These are phyloP conservation scores for Hymenoscyphus scutula DNA, from an alignment of 2,329 filamentous ascomycete genomes.

Conservation along the genomic window DNA sequence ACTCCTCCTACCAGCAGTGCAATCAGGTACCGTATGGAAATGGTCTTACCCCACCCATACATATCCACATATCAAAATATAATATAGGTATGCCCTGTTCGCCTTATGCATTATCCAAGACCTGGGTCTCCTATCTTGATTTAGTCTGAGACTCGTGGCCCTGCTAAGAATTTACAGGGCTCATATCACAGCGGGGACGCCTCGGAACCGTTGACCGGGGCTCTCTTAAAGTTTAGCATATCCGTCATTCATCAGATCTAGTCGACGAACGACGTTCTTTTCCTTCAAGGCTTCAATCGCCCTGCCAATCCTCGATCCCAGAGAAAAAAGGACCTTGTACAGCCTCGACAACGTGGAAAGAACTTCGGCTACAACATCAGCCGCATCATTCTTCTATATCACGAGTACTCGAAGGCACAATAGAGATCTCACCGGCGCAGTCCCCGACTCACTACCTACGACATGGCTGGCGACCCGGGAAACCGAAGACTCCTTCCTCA, in stretches of 20 bases:
- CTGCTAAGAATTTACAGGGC: conserved; percentile 28
- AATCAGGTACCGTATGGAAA: conserved; percentile 5
- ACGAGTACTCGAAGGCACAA: conserved; percentile 10
- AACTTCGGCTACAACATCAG: neutral
- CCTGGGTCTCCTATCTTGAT: conserved; percentile 23
- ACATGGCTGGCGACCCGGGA: conserved; percentile 63
- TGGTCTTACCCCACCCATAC: conserved; percentile 1
- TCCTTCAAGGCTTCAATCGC: conserved; percentile 7
- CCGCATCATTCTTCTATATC: neutral
- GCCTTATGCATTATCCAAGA: conserved; percentile 27
- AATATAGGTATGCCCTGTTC: conserved; percentile 31
- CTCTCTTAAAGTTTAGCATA: conserved; percentile 25
- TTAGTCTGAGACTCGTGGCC: conserved; percentile 29
- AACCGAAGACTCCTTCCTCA: conserved; percentile 64
- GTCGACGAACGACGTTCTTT: conserved; percentile 18
- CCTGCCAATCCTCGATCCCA: conserved; percentile 16
- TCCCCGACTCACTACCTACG: conserved; percentile 20
- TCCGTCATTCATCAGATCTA: conserved; percentile 20
- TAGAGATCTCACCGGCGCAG: conserved; percentile 10
- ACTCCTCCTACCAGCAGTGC: neutral
- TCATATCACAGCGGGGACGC: conserved; percentile 22
- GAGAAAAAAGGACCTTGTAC: conserved; percentile 4
- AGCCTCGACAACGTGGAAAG: conserved; percentile 1
- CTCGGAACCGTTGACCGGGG: conserved; percentile 24
- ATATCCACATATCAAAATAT: conserved; percentile 19